Evolutionary conservation across 257 asterid genomes (phyloP), one percentile per base, ranked within the genome.

Genomic region (Nicotiana sylvestris): DNA sequence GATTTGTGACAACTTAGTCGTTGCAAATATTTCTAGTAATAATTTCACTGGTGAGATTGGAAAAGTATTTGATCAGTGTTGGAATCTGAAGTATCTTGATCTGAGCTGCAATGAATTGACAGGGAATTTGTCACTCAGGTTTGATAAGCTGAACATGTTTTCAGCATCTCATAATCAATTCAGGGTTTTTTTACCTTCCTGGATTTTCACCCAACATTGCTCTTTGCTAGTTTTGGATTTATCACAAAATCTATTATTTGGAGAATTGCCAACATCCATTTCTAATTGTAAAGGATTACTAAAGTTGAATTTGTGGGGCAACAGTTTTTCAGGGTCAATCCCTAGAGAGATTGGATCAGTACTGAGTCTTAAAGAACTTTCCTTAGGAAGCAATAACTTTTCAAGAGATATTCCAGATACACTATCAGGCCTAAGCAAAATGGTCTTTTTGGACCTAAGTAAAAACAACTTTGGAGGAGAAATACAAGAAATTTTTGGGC

Each of bases 361-460:
- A 82, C 58, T 85, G 9, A 86, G 84, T 17, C 85, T 94, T n/a
- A 78, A 82, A 77, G 91, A 83, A 49, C 93, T 96, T 43, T 85
- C 87, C 82, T 83, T 96, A 76, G 99, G 98, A 5, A 86, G 62
- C 17, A 96, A 94, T 83, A 89, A 39, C 7, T 94, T 96, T 70
- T 93, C 95, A 11, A 88, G 97, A 29, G 91, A 91, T 9, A 93
- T 96, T 82, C 99, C 98, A 0, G 87, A 88, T 12, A 85, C 89
- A 17, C 82, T 96, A 65, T 78, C 87, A 25, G 85, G 86, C 16
- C 87, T 93, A 18, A 80, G 60, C 9, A 92, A 85, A 37, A 83
- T 96, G 84, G 82, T 79, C 49, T 91, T 91, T 84, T 86, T 96
- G 12, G 99, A 96, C 89, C 72, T 93, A 46, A 94, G 98, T 86